Base-by-base conservation (phyloP, 352 stramenopile species). In the Phytopythium delawarense region DNA sequence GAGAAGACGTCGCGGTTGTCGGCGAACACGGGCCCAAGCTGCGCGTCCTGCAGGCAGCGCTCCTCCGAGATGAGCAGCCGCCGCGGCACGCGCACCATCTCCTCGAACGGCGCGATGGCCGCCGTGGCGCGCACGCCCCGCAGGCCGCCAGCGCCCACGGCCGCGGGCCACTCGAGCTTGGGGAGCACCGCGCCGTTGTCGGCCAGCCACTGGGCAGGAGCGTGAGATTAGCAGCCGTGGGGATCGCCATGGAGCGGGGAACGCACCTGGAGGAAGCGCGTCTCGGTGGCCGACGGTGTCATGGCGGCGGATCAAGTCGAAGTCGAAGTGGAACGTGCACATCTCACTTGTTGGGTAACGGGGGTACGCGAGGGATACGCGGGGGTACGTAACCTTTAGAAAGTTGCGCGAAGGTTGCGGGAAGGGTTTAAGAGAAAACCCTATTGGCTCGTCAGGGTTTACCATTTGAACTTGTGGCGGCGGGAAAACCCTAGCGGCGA, bases 41-140 rank as follows among this genome's bases (percentile, higher is more conserved):
- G 69, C 20, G 71, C 62, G 57, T 93, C 82, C 1, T 45, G 49
- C 70, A 78, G 83, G 67, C 80, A 92, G 23, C 70, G 65, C 45
- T 73, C 70, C 65, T 93, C 84, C 2, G 79, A 90, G 59, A 97
- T 91, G 61, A 97, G 77, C 54, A 94, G 71, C 15, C 37, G 55
- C 20, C 58, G 58, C 0, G 89, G 89, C 20, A 96, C 78, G 45
- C 70, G 66, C 25, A 95, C 53, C 77, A 94, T 92, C 16, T 71
- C 62, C 69, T 96, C 87, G 45, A 65, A 59, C 16, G 81, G 59
- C 2, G 70, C 70, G 51, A 97, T 92, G 35, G 65, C 32, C 40
- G 63, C 65, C 12, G 60, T 67, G 11, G 89, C 82, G 4, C 79
- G 69, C 15, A 76, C 80, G 28, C 88, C 87, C 18, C 89, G 84